These are phyloP conservation scores for Xylariales sp. DNA, from an alignment of 2,329 filamentous ascomycete species.

Conservation along the genomic window DNA sequence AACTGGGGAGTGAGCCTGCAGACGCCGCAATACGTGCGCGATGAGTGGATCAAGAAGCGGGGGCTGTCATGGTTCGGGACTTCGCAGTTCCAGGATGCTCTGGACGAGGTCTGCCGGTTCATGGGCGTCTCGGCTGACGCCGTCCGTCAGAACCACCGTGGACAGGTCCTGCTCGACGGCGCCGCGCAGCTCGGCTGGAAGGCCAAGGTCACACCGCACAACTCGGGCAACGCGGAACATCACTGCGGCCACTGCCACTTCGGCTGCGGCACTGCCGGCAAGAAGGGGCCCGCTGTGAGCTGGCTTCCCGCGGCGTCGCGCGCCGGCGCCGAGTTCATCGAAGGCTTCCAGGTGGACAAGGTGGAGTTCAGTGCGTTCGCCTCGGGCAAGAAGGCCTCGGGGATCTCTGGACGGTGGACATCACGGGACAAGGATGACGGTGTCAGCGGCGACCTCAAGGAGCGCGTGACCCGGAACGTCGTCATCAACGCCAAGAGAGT, in stretches of 20 bases:
- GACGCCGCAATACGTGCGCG: constrained; percentile 60
- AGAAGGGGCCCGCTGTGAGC: constrained; percentile 65
- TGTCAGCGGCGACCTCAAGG: constrained; percentile 42
- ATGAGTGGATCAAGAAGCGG: constrained; percentile 56
- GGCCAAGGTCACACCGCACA: constrained; percentile 62
- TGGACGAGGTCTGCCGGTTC: constrained; percentile 41
- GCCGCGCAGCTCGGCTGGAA: constrained; percentile 60
- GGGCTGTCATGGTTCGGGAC: constrained; percentile 63
- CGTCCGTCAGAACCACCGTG: constrained; percentile 58
- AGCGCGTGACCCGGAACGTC: constrained; percentile 52
- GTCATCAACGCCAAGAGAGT: constrained; percentile 73
- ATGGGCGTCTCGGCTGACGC: constrained; percentile 29
- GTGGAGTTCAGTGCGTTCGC: constrained; percentile 54
- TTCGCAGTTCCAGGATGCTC: constrained; percentile 55
- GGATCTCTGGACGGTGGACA: constrained; percentile 23
- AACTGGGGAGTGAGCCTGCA: constrained; percentile 56
- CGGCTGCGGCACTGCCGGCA: constrained; percentile 49
- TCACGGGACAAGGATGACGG: constrained; percentile 60
- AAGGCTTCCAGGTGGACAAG: constrained; percentile 59
- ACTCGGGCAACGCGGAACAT: constrained; percentile 60
- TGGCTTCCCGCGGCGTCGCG: constrained; percentile 64
- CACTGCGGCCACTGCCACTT: constrained; percentile 48
- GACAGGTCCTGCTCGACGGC: constrained; percentile 59
- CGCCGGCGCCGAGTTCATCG: constrained; percentile 63
- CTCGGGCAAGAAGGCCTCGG: constrained; percentile 16